A percentile compares a stretch with the other conserved stretches of the same genome.
phyloP scores from a whole-genome alignment of 768 basidiomycete genomes.

The Cantharellus cinnabarinus region DNA sequence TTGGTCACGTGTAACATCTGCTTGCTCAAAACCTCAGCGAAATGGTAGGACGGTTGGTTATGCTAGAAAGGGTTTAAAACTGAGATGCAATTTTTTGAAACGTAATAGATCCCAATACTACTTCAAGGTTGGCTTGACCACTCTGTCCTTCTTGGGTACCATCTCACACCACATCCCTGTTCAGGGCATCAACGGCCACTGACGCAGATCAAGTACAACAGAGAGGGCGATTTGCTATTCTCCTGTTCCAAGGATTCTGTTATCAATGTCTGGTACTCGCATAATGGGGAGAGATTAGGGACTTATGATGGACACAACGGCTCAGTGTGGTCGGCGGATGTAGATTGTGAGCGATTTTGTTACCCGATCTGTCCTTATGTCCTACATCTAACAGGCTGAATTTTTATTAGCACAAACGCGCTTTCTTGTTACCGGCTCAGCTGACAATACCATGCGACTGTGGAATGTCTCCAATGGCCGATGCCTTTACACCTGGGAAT shows the following conservation, averaged over 20 bases:
- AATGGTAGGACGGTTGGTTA: too few species aligned
- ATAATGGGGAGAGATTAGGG: slow-evolving; percentile 92
- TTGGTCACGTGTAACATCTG: too few species aligned
- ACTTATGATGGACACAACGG: slow-evolving; percentile 96
- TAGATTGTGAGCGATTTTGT: slow-evolving; percentile 52
- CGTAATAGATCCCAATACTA: slow-evolving; percentile 18
- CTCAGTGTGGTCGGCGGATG: slow-evolving; percentile 88
- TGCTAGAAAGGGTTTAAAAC: too few species aligned
- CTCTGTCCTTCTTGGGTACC: neutral
- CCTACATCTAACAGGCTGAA: neutral
- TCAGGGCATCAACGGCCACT: slow-evolving; percentile 90
- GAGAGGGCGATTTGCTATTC: slow-evolving; percentile 89
- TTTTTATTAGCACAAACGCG: slow-evolving; percentile 44
- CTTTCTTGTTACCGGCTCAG: slow-evolving; percentile 78
- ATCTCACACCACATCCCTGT: neutral
- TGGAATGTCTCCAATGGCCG: slow-evolving; percentile 84
- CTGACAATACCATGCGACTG: slow-evolving; percentile 80
- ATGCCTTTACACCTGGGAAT: slow-evolving; percentile 90
- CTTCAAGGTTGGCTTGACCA: slow-evolving; percentile 15
- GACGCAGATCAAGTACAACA: slow-evolving; percentile 95
- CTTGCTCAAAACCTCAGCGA: too few species aligned
- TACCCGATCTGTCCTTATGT: neutral
- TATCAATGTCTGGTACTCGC: slow-evolving; percentile 93
- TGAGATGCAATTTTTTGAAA: too few species aligned
- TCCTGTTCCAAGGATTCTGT: slow-evolving; percentile 87